Evolutionary conservation across 805 yeast species (phyloP), one percentile per base, ranked within the genome.

Genomic region (Saccharomycopsis microspora): DNA sequence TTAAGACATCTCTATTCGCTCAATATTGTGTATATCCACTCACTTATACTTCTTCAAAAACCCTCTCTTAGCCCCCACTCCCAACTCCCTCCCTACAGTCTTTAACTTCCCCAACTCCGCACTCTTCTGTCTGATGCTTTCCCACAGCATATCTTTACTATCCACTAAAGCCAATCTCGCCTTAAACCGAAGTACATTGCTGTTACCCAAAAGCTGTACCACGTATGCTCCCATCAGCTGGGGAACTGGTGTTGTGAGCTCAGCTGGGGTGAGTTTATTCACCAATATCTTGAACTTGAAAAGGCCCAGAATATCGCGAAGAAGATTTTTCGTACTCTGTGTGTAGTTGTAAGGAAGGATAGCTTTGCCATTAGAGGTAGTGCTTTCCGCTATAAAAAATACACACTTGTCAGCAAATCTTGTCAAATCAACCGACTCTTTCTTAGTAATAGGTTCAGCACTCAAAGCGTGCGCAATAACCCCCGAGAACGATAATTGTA

Each of bases 331-430:
- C 4, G 29, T 36, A 29, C 19, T 39, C 19, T 19, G 19, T 19
- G 19, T 19, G 19, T 19, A 19, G 32, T 46, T 46, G 41, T 31
- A 74, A 3, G 86, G 78, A 52, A 89, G 68, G 1, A 89, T 59
- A 0, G 88, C 79, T 52, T 80, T 79, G 44, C 94, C 93, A 59
- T 89, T 90, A 0, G 95, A 78, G 0, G 95, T 72, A 0, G 95
- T 85, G 0, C 95, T 95, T 58, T 88, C 97, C 3, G 81, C 70
- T 49, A 87, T 77, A 28, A 83, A 55, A 45, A 72, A 80, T 3
- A 78, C 69, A 0, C 69, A 64, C 39, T 72, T 70, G n/a, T 69
- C 67, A 11, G 27, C 3, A 9, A 42, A 42, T 2, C 37, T n/a
- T 10, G n/a, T 5, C 7, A 42, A 30, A 31, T 28, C n/a, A 8